Percentiles rank a stretch among this genome's conserved stretches.
phyloP scores from a whole-genome alignment of 495 filamentous ascomycete species.

The Letharia columbiana region DNA sequence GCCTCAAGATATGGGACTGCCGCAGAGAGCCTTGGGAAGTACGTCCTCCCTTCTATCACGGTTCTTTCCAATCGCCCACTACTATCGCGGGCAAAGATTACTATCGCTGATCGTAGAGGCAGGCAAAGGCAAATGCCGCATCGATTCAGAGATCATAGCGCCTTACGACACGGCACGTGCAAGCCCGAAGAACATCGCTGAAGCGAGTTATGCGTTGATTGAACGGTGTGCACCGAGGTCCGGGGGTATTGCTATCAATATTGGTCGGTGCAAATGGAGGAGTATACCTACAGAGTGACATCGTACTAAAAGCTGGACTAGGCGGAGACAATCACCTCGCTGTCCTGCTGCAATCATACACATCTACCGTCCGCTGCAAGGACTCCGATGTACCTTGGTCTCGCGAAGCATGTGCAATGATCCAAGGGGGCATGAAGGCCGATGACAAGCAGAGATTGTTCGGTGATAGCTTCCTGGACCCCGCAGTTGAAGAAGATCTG shows the following conservation, averaged over 20 bases:
- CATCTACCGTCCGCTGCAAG: not conserved
- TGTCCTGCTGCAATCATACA: not conserved
- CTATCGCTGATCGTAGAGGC: not conserved
- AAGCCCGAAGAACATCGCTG: not conserved
- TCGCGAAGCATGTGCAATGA: not conserved
- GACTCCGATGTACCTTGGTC: not conserved
- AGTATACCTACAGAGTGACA: not conserved
- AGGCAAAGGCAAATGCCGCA: not conserved
- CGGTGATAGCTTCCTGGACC: not conserved
- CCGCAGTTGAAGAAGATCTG: not conserved
- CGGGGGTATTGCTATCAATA: not conserved
- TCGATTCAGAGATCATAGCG: not conserved
- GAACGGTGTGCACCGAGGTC: not conserved
- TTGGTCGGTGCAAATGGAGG: not conserved
- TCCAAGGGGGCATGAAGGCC: not conserved
- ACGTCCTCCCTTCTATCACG: not conserved
- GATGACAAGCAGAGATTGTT: not conserved
- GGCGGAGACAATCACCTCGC: not conserved
- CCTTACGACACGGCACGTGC: not conserved
- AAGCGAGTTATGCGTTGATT: not conserved
- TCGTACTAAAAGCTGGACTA: not conserved
- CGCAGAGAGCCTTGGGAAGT: not conserved
- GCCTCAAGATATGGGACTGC: not conserved
- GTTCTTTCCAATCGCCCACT: not conserved
- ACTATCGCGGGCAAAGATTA: not conserved